These are phyloP conservation scores for Pseudopithomyces maydicus DNA, from an alignment of 2,329 filamentous ascomycete species.

Conservation along the genomic window DNA sequence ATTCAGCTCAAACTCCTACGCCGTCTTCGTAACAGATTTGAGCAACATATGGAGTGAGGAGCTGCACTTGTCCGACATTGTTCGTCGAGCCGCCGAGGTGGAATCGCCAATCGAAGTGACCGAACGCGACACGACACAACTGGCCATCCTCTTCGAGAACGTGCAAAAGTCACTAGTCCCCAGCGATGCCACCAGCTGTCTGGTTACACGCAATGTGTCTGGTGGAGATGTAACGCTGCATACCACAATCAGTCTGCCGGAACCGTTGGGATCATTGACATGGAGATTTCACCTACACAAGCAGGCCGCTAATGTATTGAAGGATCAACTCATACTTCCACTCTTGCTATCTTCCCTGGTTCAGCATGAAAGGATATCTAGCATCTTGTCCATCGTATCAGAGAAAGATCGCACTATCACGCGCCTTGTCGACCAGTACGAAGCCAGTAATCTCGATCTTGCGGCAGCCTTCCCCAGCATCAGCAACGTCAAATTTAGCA, in stretches of 20 bases:
- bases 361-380: conserved; percentile 54
- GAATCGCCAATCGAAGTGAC: conserved; percentile 75
- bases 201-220: conserved; percentile 35
- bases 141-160: conserved; percentile 69
- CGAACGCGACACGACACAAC: conserved; percentile 67
- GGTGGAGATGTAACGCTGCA: conserved; percentile 54
- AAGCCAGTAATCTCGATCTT: conserved; percentile 60
- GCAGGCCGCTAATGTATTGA: conserved; percentile 49
- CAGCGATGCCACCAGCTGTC: conserved; percentile 43
- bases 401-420: conserved; percentile 65
- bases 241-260: conserved; percentile 65
- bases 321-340: conserved; percentile 58
- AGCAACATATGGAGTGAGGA: conserved; percentile 74
- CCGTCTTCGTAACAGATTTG: conserved; percentile 71
- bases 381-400: conserved; percentile 56
- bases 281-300: conserved; percentile 68
- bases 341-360: conserved; percentile 56
- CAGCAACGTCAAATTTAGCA: conserved; percentile 51
- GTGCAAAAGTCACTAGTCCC: conserved; percentile 57
- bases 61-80: conserved; percentile 66
- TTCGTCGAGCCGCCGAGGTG: conserved; percentile 64
- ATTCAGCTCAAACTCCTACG: conserved; percentile 64
- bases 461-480: conserved; percentile 62
- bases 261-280: conserved; percentile 64
- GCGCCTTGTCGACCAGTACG: conserved; percentile 64